Evolutionary conservation across 306 rosid genomes (phyloP).

Genomic region (Malus fusca): DNA sequence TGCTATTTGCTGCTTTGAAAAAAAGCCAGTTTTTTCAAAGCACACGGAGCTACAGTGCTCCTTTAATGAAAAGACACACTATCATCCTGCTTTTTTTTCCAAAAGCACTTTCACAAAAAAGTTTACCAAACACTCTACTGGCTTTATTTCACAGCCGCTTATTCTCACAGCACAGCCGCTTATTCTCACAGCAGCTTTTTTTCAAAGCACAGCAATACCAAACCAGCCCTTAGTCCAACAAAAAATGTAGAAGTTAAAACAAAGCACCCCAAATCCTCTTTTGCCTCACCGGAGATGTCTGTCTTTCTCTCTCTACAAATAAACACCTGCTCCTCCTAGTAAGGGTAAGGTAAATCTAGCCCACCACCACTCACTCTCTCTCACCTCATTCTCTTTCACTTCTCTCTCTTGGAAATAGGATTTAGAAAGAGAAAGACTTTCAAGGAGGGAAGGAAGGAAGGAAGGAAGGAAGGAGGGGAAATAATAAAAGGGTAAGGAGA

Average conservation of each 20-base stretch:
- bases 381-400: neutral
- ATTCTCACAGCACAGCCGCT: no score
- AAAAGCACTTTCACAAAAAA: no score
- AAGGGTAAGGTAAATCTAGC: neutral
- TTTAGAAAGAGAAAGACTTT: conserved; percentile 14
- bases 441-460: neutral
- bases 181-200: no score
- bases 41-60: no score
- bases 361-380: neutral
- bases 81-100: no score
- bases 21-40: no score
- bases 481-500: conserved; percentile 24
- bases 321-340: neutral
- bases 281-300: neutral
- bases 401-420: conserved; percentile 14
- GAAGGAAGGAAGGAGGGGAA: neutral
- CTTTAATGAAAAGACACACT: no score
- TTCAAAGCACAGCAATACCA: no score
- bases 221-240: no score
- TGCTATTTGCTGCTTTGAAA: no score
- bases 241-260: conserved; percentile 20
- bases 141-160: no score
- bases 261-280: neutral
- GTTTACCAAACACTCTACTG: no score
- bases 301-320: neutral